These are phyloP conservation scores for Amorphotheca resinae DNA, from an alignment of 495 filamentous ascomycete species.

Conservation along the genomic window DNA sequence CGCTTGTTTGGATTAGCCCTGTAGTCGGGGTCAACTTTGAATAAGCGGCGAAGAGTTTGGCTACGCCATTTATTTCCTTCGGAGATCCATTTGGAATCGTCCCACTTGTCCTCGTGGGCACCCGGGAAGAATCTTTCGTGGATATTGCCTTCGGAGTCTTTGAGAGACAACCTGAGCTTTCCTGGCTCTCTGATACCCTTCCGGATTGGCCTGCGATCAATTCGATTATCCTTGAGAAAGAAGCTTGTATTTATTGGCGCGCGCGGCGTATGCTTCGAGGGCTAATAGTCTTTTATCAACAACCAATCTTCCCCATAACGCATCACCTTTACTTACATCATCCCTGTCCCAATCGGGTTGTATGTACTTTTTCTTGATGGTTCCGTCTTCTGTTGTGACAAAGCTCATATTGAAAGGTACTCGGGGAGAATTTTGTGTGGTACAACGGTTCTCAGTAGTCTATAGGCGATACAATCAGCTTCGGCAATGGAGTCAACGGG, in stretches of 20 bases:
- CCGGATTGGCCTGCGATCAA: neutral
- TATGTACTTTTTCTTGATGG: too few species aligned
- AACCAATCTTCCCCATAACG: too few species aligned
- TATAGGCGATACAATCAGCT: too few species aligned
- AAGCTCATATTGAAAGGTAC: too few species aligned
- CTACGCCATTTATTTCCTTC: conserved; percentile 5
- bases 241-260: neutral
- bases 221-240: neutral
- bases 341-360: too few species aligned
- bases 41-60: conserved; percentile 2
- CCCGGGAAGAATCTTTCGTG: neutral
- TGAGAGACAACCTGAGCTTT: neutral
- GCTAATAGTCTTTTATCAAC: too few species aligned
- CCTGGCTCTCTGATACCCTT: neutral
- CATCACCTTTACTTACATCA: too few species aligned
- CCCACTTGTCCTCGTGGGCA: neutral
- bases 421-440: too few species aligned
- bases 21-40: neutral
- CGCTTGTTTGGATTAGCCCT: neutral
- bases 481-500: too few species aligned
- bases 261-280: neutral
- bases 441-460: too few species aligned
- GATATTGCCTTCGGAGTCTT: neutral
- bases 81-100: conserved; percentile 1
- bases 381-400: too few species aligned